phyloP scores from a whole-genome alignment of 1,284 basidiomycete species.

The Papiliotrema flavescens region DNA sequence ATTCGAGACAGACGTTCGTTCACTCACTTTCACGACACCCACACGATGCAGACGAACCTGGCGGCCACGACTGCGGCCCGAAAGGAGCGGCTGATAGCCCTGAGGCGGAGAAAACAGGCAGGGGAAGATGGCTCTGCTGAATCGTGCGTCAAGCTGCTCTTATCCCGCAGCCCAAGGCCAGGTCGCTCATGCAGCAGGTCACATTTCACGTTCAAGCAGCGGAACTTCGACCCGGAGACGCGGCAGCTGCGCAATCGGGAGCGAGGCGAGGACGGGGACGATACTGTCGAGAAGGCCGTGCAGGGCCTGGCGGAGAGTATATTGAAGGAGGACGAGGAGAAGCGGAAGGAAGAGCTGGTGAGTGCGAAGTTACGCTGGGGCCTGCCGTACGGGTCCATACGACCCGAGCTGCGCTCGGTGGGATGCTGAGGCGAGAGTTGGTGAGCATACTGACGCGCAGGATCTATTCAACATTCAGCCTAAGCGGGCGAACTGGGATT shows the following conservation, averaged over 20 bases:
- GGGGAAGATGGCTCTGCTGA: slow-evolving; percentile 46
- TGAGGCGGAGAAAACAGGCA: slow-evolving; percentile 72
- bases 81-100: slow-evolving; percentile 75
- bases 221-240: slow-evolving; percentile 82
- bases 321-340: slow-evolving; percentile 77
- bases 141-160: slow-evolving; percentile 21
- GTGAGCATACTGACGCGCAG: slow-evolving; percentile 49
- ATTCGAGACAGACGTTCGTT: too few species aligned
- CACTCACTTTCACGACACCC: neutral
- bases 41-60: slow-evolving; percentile 63
- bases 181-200: slow-evolving; percentile 37
- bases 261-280: slow-evolving; percentile 57
- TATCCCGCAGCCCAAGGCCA: too few species aligned
- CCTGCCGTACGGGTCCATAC: too few species aligned
- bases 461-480: slow-evolving; percentile 96
- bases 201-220: slow-evolving; percentile 62
- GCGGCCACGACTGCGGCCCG: slow-evolving; percentile 78
- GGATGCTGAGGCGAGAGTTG: too few species aligned
- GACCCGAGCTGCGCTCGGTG: too few species aligned
- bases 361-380: slow-evolving; percentile 45
- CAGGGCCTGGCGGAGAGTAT: slow-evolving; percentile 79
- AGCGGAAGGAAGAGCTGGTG: slow-evolving; percentile 80
- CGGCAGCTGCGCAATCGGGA: slow-evolving; percentile 66
- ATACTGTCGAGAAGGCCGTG: slow-evolving; percentile 82
- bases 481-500: slow-evolving; percentile 93